These are phyloP conservation scores for Russula earlei DNA, from an alignment of 768 basidiomycete species.

Conservation along the genomic window DNA sequence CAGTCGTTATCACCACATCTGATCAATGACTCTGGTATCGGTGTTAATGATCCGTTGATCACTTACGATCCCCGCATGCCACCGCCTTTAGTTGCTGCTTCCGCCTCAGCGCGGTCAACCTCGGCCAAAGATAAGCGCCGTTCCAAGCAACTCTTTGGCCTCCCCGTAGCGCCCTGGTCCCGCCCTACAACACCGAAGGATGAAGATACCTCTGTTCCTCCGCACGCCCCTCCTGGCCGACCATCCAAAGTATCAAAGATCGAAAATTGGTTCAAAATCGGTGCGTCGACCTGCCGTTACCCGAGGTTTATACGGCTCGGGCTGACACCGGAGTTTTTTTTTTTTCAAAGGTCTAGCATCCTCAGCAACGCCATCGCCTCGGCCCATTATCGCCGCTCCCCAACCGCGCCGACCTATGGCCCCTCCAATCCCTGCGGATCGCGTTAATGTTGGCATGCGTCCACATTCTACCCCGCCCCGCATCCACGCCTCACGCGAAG, in stretches of 20 bases:
- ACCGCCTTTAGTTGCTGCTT: slow-evolving; percentile 12
- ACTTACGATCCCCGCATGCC: slow-evolving; percentile 19
- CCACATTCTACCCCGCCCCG: slow-evolving; percentile 20
- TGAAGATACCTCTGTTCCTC: not conserved
- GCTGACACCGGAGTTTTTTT: not conserved
- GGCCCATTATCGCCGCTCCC: slow-evolving; percentile 1
- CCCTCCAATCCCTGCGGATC: not conserved
- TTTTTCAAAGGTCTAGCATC: not conserved
- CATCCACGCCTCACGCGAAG: slow-evolving; percentile 11
- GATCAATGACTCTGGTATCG: slow-evolving; percentile 15
- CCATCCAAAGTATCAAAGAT: slow-evolving; percentile 4
- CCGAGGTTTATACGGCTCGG: not conserved
- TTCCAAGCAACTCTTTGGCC: slow-evolving; percentile 38
- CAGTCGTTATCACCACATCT: not conserved
- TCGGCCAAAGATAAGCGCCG: slow-evolving; percentile 28
- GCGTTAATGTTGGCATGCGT: not conserved
- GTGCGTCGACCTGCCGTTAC: not conserved
- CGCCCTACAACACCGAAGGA: slow-evolving; percentile 2
- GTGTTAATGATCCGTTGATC: slow-evolving; percentile 4
- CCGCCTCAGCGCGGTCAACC: slow-evolving; percentile 17
- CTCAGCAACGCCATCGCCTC: not conserved
- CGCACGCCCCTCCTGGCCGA: not conserved
- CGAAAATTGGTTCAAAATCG: slow-evolving; percentile 13
- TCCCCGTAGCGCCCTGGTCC: slow-evolving; percentile 10
- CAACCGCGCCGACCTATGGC: not conserved